phyloP scores from a whole-genome alignment of 345 rosid species.

The Rhizophora apiculata region DNA sequence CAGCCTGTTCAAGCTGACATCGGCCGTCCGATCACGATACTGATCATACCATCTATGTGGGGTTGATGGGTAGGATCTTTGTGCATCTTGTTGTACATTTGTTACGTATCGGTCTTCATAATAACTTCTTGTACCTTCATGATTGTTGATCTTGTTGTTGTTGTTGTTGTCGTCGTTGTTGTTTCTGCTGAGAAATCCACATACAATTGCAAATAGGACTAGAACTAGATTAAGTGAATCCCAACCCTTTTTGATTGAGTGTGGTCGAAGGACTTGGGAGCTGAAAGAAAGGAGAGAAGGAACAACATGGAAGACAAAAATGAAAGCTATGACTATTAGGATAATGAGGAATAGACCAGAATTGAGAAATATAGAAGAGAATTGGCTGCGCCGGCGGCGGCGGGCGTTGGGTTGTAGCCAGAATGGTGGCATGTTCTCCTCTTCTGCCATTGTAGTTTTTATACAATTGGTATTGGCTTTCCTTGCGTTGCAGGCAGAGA shows the following conservation, averaged over 20 bases:
- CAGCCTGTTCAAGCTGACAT: constrained; percentile 34
- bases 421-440: constrained; percentile 55
- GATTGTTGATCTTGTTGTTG: neutral
- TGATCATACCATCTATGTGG: constrained; percentile 42
- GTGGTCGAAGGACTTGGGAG: constrained; percentile 57
- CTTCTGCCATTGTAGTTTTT: constrained; percentile 43
- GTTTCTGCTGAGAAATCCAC: constrained; percentile 63
- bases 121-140: constrained; percentile 4
- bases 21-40: constrained; percentile 38
- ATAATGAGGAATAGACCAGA: constrained; percentile 41
- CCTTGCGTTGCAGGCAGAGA: neutral
- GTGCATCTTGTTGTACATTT: constrained; percentile 21
- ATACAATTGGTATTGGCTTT: neutral
- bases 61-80: constrained; percentile 30
- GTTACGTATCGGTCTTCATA: constrained; percentile 28
- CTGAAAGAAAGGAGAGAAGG: constrained; percentile 50
- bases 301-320: constrained; percentile 39
- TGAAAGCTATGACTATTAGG: constrained; percentile 26
- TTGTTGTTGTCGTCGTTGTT: constrained; percentile 5
- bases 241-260: constrained; percentile 67
- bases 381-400: constrained; percentile 26
- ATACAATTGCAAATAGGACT: constrained; percentile 72
- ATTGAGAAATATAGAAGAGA: constrained; percentile 39
- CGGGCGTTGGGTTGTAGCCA: constrained; percentile 53
- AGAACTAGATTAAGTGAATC: constrained; percentile 66